Base-by-base conservation (phyloP, 2,329 filamentous ascomycete species). In the Exophiala bonariae region DNA sequence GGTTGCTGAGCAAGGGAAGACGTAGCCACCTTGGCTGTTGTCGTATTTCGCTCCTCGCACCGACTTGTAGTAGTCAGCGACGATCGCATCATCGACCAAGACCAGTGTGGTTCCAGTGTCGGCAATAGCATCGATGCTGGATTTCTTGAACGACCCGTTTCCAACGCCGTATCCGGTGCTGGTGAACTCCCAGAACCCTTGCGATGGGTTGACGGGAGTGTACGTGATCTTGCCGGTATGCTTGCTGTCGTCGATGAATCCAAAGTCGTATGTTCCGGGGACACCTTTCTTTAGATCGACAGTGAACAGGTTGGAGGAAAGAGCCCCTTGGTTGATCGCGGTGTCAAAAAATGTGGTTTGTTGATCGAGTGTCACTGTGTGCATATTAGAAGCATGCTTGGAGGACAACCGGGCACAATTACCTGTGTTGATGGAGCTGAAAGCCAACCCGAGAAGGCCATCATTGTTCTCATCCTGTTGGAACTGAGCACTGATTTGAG, bases 91-190 rank as follows among this genome's bases (percentile, higher is more conserved):
- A 19, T 80, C 79, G 14, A 84, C 66, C 54, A 85, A 73, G 45
- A 86, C 66, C 22, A 88, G 79, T 1, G 83, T 83, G 46, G 85
- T 87, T 44, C 85, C 85, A 2, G 85, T 88, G 68, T 88, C 85
- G 59, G 81, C 80, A 63, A 88, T 86, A 56, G 74, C 77, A 33
- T 63, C 56, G 63, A 81, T 75, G 50, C 67, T 60, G 37, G 63
- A 44, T 30, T 64, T 59, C 46, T 70, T 67, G 64, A 68, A 55
- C 19, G 59, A 41, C 14, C 62, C 61, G 49, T 63, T 63, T 42
- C 80, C 82, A 42, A 85, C 61, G 31, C 69, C 69, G 66, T 82
- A 85, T 16, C 77, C 80, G 18, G 71, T 69, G 9, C 79, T 69
- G 16, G 69, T 75, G 63, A 87, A 78, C 47, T 76, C 67, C 84